Percentiles rank a stretch among this genome's conserved stretches.
phyloP scores from a whole-genome alignment of 176 grass and related monocot genomes.

The Paspalum vaginatum region DNA sequence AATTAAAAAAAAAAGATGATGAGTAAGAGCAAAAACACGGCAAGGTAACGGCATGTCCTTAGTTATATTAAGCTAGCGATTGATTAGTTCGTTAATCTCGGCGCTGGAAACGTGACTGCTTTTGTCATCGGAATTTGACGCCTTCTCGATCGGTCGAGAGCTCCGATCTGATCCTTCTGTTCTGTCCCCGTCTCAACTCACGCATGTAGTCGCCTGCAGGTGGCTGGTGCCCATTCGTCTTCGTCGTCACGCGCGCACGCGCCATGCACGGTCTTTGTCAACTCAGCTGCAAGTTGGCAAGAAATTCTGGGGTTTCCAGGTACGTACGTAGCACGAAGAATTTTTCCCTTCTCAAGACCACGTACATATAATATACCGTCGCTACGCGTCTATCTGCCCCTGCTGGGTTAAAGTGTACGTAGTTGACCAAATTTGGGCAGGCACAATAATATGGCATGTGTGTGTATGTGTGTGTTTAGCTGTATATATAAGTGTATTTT shows the following conservation, averaged over 20 bases:
- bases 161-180: neutral
- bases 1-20: neutral
- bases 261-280: neutral
- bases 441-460: neutral
- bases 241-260: neutral
- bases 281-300: neutral
- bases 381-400: neutral
- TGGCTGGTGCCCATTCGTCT: too few relatives aligned
- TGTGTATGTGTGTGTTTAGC: too few relatives aligned
- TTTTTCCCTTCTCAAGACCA: neutral
- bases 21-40: neutral
- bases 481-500: too few relatives aligned
- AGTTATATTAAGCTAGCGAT: neutral
- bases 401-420: neutral
- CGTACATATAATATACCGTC: too few relatives aligned
- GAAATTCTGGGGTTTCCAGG: neutral
- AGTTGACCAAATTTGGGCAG: neutral
- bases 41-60: neutral
- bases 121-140: slow-evolving; percentile 27
- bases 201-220: too few relatives aligned
- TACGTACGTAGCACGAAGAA: neutral
- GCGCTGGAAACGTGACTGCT: slow-evolving; percentile 19
- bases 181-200: neutral
- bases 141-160: neutral
- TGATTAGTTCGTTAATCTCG: slow-evolving; percentile 10